Base-by-base conservation (phyloP, 257 asterid genomes). In the Solanum chiquidenum region DNA sequence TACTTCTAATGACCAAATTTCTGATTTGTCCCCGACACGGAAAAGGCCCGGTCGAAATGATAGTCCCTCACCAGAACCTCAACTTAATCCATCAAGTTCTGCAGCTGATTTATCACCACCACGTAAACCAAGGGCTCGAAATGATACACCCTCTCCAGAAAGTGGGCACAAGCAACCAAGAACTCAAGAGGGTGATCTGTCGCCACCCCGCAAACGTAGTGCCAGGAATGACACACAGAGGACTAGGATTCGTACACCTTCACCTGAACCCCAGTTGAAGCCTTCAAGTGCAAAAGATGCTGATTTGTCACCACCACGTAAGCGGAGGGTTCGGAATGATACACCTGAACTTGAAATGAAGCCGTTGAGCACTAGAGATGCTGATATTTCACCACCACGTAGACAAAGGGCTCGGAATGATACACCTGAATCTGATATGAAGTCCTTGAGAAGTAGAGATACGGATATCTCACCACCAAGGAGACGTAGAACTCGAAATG, bases 141-240 rank as follows among this genome's bases (percentile, higher is more conserved):
- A 80, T 80, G 68, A 46, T 80, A 80, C 85, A 27, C 85, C 85
- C 42, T 80, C 85, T 80, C 68, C 85, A 27, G 85, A 80, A 80
- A 80, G 85, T 44, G 42, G 27, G 85, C 25, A 4, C 3, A 46
- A 46, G 66, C 85, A 18, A 7, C 85, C 40, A 46, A 34, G 25
- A 18, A 20, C 44, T 29, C 87, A 58, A 52, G 82, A 83, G 74
- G 46, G 87, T 79, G 93, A 92, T 87, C 82, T 92, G 52, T 95
- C 94, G 46, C 97, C 94, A 60, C 96, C 95, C 23, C 94, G 93
- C 31, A 93, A 91, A 89, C 86, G 95, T 89, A 89, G 68, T 73
- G 29, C 82, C 77, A 71, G 77, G 77, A 71, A 71, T 31, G 42
- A 71, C 33, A 31, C 40, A 33, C 44, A 8, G 79, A 72, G 44